Conservation (phyloP, 768 basidiomycete species). For the Collybia sordida region DNA sequence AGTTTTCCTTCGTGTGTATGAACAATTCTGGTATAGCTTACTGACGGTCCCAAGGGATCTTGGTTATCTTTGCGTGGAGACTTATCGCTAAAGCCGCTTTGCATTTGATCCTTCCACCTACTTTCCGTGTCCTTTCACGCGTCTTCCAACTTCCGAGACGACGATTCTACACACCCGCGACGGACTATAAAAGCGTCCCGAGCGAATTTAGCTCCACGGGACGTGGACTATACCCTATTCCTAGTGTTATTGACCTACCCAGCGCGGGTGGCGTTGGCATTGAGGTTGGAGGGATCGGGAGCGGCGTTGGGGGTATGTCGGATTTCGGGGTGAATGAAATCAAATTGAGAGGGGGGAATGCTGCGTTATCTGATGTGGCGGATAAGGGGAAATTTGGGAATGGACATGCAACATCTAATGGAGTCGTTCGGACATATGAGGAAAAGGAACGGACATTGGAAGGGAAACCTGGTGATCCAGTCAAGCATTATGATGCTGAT, state of each 20-base stretch:
- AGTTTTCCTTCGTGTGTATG: conserved; percentile 14
- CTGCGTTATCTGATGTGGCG: not conserved
- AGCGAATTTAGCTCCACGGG: conserved; percentile 39
- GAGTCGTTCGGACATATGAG: conserved; percentile 3
- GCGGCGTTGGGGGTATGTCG: conserved; percentile 20
- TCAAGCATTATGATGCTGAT: conserved; percentile 85
- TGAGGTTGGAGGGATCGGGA: conserved; percentile 43
- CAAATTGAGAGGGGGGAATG: conserved; percentile 49
- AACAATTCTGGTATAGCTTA: conserved; percentile 1
- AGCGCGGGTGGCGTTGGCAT: conserved; percentile 41
- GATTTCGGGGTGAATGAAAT: conserved; percentile 50
- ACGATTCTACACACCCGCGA: conserved; percentile 88
- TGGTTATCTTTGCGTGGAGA: conserved; percentile 85
- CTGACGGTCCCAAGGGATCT: conserved; percentile 50
- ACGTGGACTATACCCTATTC: conserved; percentile 65
- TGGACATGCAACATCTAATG: conserved; percentile 16
- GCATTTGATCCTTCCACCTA: conserved; percentile 76
- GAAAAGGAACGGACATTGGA: conserved; percentile 21
- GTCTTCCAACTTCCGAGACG: conserved; percentile 76
- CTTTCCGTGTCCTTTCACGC: conserved; percentile 74
- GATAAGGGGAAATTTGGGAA: conserved; percentile 14
- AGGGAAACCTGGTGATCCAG: conserved; percentile 28
- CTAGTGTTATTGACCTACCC: conserved; percentile 83
- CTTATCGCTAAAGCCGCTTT: conserved; percentile 77
- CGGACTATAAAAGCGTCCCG: conserved; percentile 77